Evolutionary conservation across 140 eudicot species (phyloP).

Genomic region (Stevia rebaudiana): DNA sequence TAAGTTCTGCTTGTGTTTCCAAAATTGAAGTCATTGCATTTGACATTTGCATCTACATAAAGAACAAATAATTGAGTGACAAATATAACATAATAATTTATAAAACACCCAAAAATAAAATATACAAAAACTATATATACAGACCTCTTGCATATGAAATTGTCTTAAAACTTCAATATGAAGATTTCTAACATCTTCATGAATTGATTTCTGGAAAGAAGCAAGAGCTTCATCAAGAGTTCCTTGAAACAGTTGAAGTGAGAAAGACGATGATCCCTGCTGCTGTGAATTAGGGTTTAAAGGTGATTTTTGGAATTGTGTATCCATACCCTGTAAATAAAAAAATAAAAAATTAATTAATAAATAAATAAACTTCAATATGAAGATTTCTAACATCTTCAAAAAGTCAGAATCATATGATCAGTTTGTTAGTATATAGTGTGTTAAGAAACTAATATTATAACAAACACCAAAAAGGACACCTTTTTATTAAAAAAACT

Average conservation of each 20-base stretch:
- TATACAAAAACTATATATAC: not conserved
- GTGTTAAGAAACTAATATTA: not conserved
- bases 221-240: constrained; percentile 89
- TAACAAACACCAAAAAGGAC: not conserved
- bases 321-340: constrained; percentile 50
- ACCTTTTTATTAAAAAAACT: not conserved
- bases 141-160: constrained; percentile 94
- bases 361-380: not conserved
- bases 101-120: not conserved
- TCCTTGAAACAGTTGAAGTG: constrained; percentile 89
- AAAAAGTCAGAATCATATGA: not conserved
- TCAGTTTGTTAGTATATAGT: not conserved
- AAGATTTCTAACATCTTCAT: constrained; percentile 94
- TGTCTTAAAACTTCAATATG: constrained; percentile 92
- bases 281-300: constrained; percentile 48
- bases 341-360: not conserved
- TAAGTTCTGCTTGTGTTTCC: constrained; percentile 80
- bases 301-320: constrained; percentile 38
- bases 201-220: constrained; percentile 86
- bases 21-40: constrained; percentile 49
- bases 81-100: not conserved
- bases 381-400: no score
- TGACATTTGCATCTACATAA: constrained; percentile 67
- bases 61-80: constrained; percentile 10
- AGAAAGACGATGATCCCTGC: constrained; percentile 73